Conservation (phyloP, 106 monocot species). For the Acorus calamus region DNA sequence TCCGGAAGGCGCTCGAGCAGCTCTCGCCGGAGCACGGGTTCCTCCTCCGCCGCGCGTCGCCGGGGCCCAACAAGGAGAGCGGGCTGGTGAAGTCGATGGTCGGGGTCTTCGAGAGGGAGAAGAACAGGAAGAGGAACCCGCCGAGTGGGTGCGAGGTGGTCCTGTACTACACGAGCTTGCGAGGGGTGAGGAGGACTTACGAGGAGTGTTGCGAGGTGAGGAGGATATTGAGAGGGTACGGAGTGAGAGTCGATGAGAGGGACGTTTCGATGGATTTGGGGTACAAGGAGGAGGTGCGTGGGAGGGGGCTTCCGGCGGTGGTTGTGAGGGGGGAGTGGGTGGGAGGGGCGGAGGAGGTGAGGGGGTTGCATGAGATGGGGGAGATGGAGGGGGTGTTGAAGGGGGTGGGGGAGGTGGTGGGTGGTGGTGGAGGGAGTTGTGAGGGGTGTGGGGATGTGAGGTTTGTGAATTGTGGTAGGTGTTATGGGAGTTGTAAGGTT, state of each 20-base stretch:
- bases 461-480: slow-evolving; percentile 43
- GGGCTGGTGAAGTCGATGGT: not conserved
- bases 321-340: slow-evolving; percentile 22
- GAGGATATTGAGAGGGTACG: slow-evolving; percentile 26
- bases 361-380: slow-evolving; percentile 34
- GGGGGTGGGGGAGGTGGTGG: not conserved
- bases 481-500: slow-evolving; percentile 65
- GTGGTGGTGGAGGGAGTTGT: slow-evolving; percentile 15
- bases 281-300: slow-evolving; percentile 23
- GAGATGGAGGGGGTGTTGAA: slow-evolving; percentile 22
- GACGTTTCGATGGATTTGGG: slow-evolving; percentile 47
- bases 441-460: slow-evolving; percentile 41
- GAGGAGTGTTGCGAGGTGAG: slow-evolving; percentile 40
- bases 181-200: slow-evolving; percentile 37
- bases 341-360: slow-evolving; percentile 37
- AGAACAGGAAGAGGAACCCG: too few relatives aligned
- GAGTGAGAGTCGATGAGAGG: slow-evolving; percentile 37
- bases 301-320: slow-evolving; percentile 17
- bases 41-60: not conserved
- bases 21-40: too few relatives aligned
- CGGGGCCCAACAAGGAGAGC: not conserved
- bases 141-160: slow-evolving; percentile 10
- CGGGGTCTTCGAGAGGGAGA: too few relatives aligned
- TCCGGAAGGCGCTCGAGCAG: slow-evolving; percentile 10
- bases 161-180: slow-evolving; percentile 46